Conservation (phyloP, 768 basidiomycete genomes). For the Lactifluus volemus region DNA sequence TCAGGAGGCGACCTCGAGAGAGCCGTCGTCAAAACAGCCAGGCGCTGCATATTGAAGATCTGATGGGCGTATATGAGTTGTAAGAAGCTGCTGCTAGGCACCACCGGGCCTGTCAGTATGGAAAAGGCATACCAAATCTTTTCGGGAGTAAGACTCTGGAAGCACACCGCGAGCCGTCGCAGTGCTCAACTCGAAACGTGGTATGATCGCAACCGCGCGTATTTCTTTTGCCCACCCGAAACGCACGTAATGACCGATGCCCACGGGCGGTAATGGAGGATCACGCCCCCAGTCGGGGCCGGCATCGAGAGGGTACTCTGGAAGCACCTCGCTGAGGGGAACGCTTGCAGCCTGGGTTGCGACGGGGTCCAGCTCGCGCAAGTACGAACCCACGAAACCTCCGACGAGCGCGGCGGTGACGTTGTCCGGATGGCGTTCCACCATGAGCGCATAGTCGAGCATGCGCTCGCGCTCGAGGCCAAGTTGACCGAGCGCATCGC, state of each 20-base stretch:
- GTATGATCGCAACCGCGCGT: slow-evolving; percentile 90
- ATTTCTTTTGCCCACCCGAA: slow-evolving; percentile 82
- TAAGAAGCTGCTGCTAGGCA: background rate
- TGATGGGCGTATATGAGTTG: slow-evolving; percentile 27
- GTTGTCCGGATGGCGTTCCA: slow-evolving; percentile 98
- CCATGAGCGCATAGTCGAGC: slow-evolving; percentile 97
- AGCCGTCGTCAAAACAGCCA: slow-evolving; percentile 94
- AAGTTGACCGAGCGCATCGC: slow-evolving; percentile 71
- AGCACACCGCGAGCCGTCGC: slow-evolving; percentile 88
- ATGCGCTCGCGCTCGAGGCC: slow-evolving; percentile 59
- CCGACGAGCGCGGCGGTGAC: slow-evolving; percentile 96
- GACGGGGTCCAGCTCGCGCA: slow-evolving; percentile 75
- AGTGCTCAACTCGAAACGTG: slow-evolving; percentile 92
- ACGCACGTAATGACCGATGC: slow-evolving; percentile 90
- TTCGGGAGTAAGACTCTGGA: slow-evolving; percentile 76
- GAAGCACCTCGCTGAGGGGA: slow-evolving; percentile 91
- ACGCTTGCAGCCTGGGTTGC: slow-evolving; percentile 82
- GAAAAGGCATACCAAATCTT: slow-evolving; percentile 61
- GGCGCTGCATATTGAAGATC: slow-evolving; percentile 96
- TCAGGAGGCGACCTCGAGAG: slow-evolving; percentile 87
- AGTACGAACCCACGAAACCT: slow-evolving; percentile 94
- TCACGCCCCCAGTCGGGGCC: slow-evolving; percentile 84
- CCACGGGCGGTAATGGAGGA: slow-evolving; percentile 79
- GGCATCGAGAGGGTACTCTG: slow-evolving; percentile 91
- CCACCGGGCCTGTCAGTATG: background rate